Percentiles rank a stretch among this genome's conserved stretches.
These are phyloP conservation scores for Chlorella sp. DNA, from an alignment of 139 green algal species.

Conservation along the genomic window DNA sequence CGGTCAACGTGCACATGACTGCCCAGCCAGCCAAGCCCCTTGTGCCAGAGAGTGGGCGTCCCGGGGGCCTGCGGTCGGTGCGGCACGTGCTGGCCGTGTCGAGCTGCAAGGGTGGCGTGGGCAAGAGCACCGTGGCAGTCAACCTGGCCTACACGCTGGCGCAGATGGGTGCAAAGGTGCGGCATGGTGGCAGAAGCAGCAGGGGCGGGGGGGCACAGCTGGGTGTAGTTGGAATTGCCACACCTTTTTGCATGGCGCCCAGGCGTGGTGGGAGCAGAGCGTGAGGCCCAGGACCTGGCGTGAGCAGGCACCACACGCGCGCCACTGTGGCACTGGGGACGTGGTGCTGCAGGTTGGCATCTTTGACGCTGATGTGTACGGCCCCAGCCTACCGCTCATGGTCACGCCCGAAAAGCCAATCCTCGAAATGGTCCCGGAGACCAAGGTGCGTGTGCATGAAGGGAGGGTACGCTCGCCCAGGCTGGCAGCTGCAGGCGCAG, in stretches of 20 bases:
- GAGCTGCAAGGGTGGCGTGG: conserved; percentile 89
- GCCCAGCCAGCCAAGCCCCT: conserved; percentile 66
- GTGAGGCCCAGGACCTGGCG: too few relatives aligned
- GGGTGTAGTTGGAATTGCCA: too few relatives aligned
- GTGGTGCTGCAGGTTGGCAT: conserved; percentile 78
- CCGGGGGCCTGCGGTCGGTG: conserved; percentile 73
- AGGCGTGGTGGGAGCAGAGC: too few relatives aligned
- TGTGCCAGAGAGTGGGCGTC: conserved; percentile 50
- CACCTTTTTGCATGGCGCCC: too few relatives aligned
- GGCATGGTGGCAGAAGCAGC: too few relatives aligned
- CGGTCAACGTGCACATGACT: conserved; percentile 78
- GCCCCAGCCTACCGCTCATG: conserved; percentile 94
- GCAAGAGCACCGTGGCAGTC: conserved; percentile 92
- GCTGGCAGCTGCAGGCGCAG: too few relatives aligned
- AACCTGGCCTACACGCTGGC: conserved; percentile 96
- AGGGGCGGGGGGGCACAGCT: too few relatives aligned
- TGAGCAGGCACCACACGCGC: too few relatives aligned
- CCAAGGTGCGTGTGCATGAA: too few relatives aligned
- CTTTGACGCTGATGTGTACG: conserved; percentile 98
- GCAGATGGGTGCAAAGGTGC: conserved; percentile 88
- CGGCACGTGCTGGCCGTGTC: conserved; percentile 90
- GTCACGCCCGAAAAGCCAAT: conserved; percentile 73
- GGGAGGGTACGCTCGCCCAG: too few relatives aligned
- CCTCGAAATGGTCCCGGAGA: conserved; percentile 76
- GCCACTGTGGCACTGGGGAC: too few relatives aligned